Evolutionary conservation across 2,329 filamentous ascomycete genomes (phyloP).

Genomic region (Fusarium sp.): DNA sequence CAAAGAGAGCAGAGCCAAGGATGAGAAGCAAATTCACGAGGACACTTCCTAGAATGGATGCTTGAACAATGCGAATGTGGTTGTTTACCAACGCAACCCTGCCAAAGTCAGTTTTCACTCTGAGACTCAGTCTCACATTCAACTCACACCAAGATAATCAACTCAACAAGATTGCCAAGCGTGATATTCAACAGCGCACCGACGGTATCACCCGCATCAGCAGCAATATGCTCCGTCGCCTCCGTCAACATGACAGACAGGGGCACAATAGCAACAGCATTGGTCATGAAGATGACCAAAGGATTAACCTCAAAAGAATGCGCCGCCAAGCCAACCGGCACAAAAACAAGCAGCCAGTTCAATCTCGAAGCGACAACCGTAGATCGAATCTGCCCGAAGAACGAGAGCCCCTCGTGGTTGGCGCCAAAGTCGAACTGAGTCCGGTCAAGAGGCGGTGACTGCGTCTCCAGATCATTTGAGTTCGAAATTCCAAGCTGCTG

Average conservation of each 20-base stretch:
- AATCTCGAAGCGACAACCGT: conserved; percentile 62
- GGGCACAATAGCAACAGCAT: conserved; percentile 71
- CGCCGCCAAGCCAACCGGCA: conserved; percentile 75
- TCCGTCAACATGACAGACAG: conserved; percentile 69
- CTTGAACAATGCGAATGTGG: conserved; percentile 81
- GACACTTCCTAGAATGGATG: conserved; percentile 81
- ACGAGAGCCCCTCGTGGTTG: conserved; percentile 26
- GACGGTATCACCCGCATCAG: conserved; percentile 68
- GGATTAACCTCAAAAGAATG: conserved; percentile 57
- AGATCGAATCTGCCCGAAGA: conserved; percentile 45
- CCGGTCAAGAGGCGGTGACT: conserved; percentile 35
- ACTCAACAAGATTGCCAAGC: conserved; percentile 72
- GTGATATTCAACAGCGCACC: conserved; percentile 73
- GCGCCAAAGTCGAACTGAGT: conserved; percentile 28
- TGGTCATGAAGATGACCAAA: conserved; percentile 67
- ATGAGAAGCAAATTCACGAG: conserved; percentile 82
- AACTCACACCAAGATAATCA: conserved; percentile 68
- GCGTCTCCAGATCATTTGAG: conserved; percentile 44
- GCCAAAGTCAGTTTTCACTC: conserved; percentile 32
- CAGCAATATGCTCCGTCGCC: conserved; percentile 71
- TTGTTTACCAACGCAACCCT: conserved; percentile 67
- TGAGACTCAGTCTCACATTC: neutral
- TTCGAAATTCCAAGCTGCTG: conserved; percentile 38
- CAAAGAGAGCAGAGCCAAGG: conserved; percentile 79
- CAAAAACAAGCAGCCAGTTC: conserved; percentile 76